Conservation (phyloP, 2,329 filamentous ascomycete species). For the Helotiales sp. region DNA sequence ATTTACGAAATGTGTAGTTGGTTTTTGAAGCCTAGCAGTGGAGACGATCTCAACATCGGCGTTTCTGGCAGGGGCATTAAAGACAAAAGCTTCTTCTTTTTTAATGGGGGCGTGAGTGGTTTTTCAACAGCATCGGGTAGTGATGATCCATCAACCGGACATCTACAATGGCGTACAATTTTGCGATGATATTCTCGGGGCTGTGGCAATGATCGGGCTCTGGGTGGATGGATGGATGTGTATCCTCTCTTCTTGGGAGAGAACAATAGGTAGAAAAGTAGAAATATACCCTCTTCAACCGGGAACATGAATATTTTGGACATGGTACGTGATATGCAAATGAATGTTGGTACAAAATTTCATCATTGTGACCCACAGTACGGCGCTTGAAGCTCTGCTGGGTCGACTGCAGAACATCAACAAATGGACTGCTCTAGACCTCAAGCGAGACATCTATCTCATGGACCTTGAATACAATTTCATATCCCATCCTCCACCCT, state of each 20-base stretch:
- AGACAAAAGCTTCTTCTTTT: conserved; percentile 40
- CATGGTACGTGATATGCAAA: too few species aligned
- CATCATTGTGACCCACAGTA: too few species aligned
- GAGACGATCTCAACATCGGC: conserved; percentile 57
- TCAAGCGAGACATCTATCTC: too few species aligned
- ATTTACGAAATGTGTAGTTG: conserved; percentile 30
- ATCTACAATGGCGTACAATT: conserved; percentile 35
- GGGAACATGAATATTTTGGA: conserved; percentile 35
- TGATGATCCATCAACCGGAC: conserved; percentile 46
- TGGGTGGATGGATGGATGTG: conserved; percentile 13
- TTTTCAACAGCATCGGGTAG: conserved; percentile 43
- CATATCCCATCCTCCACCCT: too few species aligned
- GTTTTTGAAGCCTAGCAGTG: conserved; percentile 34
- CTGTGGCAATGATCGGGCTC: background rate
- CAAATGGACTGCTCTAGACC: too few species aligned
- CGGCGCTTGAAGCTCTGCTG: too few species aligned
- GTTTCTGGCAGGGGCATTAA: conserved; percentile 44
- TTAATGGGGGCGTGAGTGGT: conserved; percentile 19
- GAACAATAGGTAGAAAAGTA: conserved; percentile 31
- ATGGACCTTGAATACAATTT: too few species aligned
- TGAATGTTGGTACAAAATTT: too few species aligned
- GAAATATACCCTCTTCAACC: conserved; percentile 42
- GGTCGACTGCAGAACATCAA: too few species aligned
- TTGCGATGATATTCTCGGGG: conserved; percentile 16
- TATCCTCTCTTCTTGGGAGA: conserved; percentile 7